These are phyloP conservation scores for Aspergillus neoniger DNA, from an alignment of 2,329 filamentous ascomycete species.

Conservation along the genomic window DNA sequence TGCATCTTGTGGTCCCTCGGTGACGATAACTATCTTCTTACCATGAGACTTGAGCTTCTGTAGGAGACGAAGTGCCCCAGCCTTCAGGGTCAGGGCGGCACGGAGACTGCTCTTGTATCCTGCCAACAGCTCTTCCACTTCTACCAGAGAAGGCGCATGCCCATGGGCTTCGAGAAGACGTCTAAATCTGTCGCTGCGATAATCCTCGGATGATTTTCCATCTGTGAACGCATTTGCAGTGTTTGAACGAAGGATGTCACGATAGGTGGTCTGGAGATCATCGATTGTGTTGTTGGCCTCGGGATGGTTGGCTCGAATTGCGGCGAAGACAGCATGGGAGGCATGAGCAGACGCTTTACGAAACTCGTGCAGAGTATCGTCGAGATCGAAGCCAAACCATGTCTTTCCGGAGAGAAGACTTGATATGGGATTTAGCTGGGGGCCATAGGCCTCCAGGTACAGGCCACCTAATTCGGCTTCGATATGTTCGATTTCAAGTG, in stretches of 20 bases:
- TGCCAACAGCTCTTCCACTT: constrained; percentile 19
- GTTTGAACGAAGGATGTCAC: constrained; percentile 34
- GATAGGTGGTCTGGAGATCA: constrained; percentile 31
- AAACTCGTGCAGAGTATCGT: constrained; percentile 54
- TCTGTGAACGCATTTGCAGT: constrained; percentile 49
- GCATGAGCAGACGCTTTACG: constrained; percentile 44
- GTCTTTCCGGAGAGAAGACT: constrained; percentile 9
- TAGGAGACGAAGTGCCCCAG: constrained; percentile 41
- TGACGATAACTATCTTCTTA: constrained; percentile 49
- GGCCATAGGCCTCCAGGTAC: not conserved
- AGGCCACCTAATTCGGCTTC: not conserved
- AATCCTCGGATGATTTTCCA: constrained; percentile 48
- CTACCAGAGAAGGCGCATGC: not conserved
- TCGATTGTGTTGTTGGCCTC: not conserved
- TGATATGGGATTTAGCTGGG: not conserved
- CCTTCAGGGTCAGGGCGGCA: constrained; percentile 37
- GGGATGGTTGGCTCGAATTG: constrained; percentile 27
- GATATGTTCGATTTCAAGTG: not conserved
- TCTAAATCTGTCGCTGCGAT: constrained; percentile 45
- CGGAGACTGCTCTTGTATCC: constrained; percentile 18
- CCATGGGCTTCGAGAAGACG: constrained; percentile 30
- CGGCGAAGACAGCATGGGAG: constrained; percentile 33
- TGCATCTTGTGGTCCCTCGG: constrained; percentile 52
- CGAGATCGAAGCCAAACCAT: constrained; percentile 53
- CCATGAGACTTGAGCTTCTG: constrained; percentile 33